phyloP scores from a whole-genome alignment of 371 early-diverging fungal species.

The Rhizomucor miehei region DNA sequence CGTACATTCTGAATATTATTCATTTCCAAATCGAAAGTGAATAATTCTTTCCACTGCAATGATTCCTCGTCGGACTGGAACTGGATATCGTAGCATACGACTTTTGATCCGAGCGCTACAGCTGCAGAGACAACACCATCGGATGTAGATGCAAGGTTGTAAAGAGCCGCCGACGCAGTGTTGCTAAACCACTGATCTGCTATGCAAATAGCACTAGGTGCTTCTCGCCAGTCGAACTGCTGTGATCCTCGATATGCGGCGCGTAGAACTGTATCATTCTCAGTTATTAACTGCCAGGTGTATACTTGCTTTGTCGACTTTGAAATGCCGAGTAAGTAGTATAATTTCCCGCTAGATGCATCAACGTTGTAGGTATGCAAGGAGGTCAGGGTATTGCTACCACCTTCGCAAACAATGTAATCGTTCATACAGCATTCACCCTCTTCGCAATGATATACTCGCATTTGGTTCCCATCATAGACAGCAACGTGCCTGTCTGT shows the following conservation, averaged over 20 bases:
- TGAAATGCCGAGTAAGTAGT: constrained; percentile 14
- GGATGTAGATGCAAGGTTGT: not conserved
- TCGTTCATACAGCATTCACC: constrained; percentile 33
- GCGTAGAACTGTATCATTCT: not conserved
- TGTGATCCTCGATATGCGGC: constrained; percentile 3
- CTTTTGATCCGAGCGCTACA: constrained; percentile 6
- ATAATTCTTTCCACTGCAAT: constrained; percentile 23
- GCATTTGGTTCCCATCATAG: constrained; percentile 32
- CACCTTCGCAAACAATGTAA: constrained; percentile 13
- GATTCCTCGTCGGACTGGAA: not conserved
- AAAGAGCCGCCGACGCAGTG: constrained; percentile 9
- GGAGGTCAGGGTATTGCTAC: constrained; percentile 21
- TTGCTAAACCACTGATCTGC: constrained; percentile 4
- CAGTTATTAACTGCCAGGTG: constrained; percentile 25
- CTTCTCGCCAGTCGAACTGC: constrained; percentile 5
- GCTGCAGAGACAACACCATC: not conserved
- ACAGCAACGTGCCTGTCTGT: constrained; percentile 34
- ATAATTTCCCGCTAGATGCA: not conserved
- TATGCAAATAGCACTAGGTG: constrained; percentile 1
- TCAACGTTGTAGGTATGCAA: constrained; percentile 31
- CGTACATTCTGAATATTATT: constrained; percentile 13
- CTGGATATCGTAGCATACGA: constrained; percentile 5
- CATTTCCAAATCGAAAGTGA: constrained; percentile 16
- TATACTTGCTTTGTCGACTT: constrained; percentile 6
- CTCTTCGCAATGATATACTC: constrained; percentile 26